Conservation (phyloP, 2,329 filamentous ascomycete species). For the Colletotrichum neosansevieriae region DNA sequence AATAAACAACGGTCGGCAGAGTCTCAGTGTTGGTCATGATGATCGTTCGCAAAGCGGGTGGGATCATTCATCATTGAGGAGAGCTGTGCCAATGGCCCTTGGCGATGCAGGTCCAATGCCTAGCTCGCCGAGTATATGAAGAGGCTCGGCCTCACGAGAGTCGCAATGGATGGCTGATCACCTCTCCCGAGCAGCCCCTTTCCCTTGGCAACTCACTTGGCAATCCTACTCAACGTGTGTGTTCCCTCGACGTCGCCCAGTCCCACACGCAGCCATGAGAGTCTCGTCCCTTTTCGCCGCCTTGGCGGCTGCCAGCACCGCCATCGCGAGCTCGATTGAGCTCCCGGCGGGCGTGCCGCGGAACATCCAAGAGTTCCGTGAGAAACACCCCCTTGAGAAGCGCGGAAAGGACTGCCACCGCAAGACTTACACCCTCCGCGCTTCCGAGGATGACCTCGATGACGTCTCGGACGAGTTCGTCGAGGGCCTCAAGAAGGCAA, state of each 20-base stretch:
- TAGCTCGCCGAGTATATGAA: constrained; percentile 35
- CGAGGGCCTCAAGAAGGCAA: constrained; percentile 56
- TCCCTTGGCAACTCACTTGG: constrained; percentile 28
- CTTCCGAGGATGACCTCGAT: constrained; percentile 58
- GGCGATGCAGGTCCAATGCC: constrained; percentile 32
- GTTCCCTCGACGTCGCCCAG: background rate
- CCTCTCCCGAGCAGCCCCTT: constrained; percentile 28
- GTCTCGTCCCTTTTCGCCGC: constrained; percentile 38
- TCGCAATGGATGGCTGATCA: constrained; percentile 21
- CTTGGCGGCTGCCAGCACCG: constrained; percentile 40
- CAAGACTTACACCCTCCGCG: constrained; percentile 35
- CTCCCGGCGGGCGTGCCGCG: constrained; percentile 43
- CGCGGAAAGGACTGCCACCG: constrained; percentile 33
- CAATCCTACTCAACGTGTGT: constrained; percentile 10
- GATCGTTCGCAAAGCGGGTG: background rate
- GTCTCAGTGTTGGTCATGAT: constrained; percentile 1
- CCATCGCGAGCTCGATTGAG: constrained; percentile 32
- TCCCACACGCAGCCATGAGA: constrained; percentile 41
- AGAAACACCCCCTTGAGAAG: constrained; percentile 67
- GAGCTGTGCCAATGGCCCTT: constrained; percentile 17
- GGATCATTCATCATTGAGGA: background rate
- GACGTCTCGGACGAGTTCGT: constrained; percentile 53
- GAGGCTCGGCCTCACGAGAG: constrained; percentile 21
- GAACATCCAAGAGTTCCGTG: constrained; percentile 43
- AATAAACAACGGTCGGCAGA: background rate